A percentile compares a stretch with the other conserved stretches of the same genome.
phyloP scores from a whole-genome alignment of 108 stramenopile genomes.

The Cylindrotheca fusiformis region DNA sequence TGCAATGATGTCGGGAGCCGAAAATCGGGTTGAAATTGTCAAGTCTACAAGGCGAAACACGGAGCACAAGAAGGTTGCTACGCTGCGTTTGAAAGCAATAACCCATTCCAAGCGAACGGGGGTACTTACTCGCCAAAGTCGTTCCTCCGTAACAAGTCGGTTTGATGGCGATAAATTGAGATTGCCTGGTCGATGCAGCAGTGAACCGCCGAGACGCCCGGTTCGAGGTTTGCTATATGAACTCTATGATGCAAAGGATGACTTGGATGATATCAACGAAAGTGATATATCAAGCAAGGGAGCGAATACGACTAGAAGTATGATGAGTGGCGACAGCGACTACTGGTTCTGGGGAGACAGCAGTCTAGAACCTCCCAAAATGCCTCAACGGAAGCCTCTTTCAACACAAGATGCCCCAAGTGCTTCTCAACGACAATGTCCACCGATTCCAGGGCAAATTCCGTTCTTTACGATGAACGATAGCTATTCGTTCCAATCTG shows the following conservation, averaged over 20 bases:
- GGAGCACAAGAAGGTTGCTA: conserved; percentile 10
- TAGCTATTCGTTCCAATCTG: no score
- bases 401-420: no score
- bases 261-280: background rate
- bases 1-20: conserved; percentile 17
- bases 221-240: background rate
- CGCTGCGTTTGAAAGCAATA: conserved; percentile 5
- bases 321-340: background rate
- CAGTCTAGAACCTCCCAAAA: background rate
- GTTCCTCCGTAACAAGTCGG: background rate
- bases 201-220: background rate
- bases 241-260: background rate
- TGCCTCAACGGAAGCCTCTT: background rate
- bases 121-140: background rate
- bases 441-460: no score
- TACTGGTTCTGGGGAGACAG: background rate
- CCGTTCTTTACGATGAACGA: no score
- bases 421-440: no score
- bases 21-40: background rate
- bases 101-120: background rate
- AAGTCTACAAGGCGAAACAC: conserved; percentile 1
- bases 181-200: background rate
- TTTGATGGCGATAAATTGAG: background rate
- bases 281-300: background rate
- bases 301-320: background rate